These are phyloP conservation scores for Myxozyma neglecta DNA, from an alignment of 805 yeast genomes.

Conservation along the genomic window DNA sequence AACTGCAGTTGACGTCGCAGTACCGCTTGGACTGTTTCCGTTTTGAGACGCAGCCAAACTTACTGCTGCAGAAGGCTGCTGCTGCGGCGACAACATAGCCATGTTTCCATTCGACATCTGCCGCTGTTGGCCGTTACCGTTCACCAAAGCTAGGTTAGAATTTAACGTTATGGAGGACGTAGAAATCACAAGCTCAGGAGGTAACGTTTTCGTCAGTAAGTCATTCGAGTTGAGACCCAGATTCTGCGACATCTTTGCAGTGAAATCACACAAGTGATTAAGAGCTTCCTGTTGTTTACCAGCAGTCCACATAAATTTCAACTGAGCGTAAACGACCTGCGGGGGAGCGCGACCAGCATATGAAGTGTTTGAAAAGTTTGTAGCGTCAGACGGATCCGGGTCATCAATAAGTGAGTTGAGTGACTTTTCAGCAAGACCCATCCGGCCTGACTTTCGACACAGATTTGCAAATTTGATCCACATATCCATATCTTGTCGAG, in stretches of 20 bases:
- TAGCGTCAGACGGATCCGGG: slow-evolving; percentile 38
- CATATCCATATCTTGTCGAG: slow-evolving; percentile 94
- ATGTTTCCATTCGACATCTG: background rate
- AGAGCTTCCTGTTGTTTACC: slow-evolving; percentile 87
- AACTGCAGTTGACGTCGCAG: background rate
- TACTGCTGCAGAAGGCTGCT: slow-evolving; percentile 6
- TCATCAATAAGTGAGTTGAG: slow-evolving; percentile 75
- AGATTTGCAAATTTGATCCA: slow-evolving; percentile 98
- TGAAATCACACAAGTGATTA: slow-evolving; percentile 80
- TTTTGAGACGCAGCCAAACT: slow-evolving; percentile 5
- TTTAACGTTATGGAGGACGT: slow-evolving; percentile 5
- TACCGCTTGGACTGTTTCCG: background rate
- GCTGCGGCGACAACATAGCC: background rate
- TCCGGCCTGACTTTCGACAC: slow-evolving; percentile 89
- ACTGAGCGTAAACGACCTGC: slow-evolving; percentile 93
- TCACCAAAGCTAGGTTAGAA: background rate
- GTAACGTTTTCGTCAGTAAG: slow-evolving; percentile 80
- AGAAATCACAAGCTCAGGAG: slow-evolving; percentile 48
- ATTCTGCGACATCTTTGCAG: slow-evolving; percentile 86
- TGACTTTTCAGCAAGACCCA: slow-evolving; percentile 90
- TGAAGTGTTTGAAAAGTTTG: slow-evolving; percentile 27
- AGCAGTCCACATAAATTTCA: slow-evolving; percentile 95
- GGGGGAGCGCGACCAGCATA: slow-evolving; percentile 78
- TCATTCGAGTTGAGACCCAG: slow-evolving; percentile 76
- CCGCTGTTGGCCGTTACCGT: slow-evolving; percentile 1